Base-by-base conservation (phyloP, 257 asterid genomes). In the Nicotiana benthamiana region DNA sequence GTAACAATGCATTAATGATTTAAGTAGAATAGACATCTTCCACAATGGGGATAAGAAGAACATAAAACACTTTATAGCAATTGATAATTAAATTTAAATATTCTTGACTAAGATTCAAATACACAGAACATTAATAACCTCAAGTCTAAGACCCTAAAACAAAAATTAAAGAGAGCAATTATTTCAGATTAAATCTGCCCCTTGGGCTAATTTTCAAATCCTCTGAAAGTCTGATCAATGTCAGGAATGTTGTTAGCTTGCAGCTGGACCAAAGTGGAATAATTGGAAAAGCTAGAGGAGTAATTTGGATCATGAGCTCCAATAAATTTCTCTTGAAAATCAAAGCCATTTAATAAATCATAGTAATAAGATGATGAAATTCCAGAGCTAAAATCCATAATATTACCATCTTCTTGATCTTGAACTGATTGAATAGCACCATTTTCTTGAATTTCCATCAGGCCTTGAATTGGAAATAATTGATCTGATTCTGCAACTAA, bases 361-460 rank as follows among this genome's bases (percentile, higher is more conserved):
- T 57, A 51, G n/a, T 53, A 57, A 34, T 51, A 59, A 51, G 84
- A 59, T 53, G 83, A 76, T 34, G 63, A 70, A 26, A 84, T 56
- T 18, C 34, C 20, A 3, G 36, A 32, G 36, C 16, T 77, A 16
- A 79, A 48, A 6, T 85, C 83, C 66, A 61, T 61, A 24, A 62
- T 52, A 32, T 75, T 66, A 20, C 70, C 83, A 26, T 74, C 80
- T 53, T 80, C 81, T 68, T 75, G 82, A 26, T 80, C 80, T 68
- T 75, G 82, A 26, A 67, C 40, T 12, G 43, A 53, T 61, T 51
- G 28, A 0, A 75, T 20, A 6, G 81, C 22, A 81, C 67, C 72
- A 17, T 85, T 83, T 83, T 82, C 83, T 63, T 83, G 82, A 61
- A 75, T 65, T 82, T 90, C 88, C 28, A 79, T n/a, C 13, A 87